phyloP scores from a whole-genome alignment of 2,329 filamentous ascomycete genomes.

The Lachnellula hyalina region DNA sequence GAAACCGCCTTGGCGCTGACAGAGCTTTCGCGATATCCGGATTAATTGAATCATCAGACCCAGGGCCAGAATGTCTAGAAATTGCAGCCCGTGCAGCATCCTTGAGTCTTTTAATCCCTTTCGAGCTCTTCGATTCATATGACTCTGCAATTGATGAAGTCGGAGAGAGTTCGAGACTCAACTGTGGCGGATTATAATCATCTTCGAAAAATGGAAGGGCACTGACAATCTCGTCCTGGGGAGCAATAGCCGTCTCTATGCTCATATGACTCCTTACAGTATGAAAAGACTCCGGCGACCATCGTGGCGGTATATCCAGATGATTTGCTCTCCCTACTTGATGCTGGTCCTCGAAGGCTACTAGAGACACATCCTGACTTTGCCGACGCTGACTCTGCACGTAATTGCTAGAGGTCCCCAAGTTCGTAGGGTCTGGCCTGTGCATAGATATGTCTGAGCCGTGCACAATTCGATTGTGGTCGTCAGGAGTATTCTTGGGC shows the following conservation, averaged over 20 bases:
- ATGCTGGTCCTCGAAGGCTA: conserved; percentile 9
- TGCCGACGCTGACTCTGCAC: conserved; percentile 12
- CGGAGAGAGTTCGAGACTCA: conserved; percentile 4
- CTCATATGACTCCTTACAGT: conserved; percentile 11
- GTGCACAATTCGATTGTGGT: neutral
- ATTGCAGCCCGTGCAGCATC: conserved; percentile 10
- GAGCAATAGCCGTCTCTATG: conserved; percentile 1
- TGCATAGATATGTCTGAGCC: too few relatives aligned
- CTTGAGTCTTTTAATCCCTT: conserved; percentile 12
- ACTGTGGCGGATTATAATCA: conserved; percentile 7
- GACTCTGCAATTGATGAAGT: neutral
- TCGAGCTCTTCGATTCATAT: neutral
- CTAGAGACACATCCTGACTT: conserved; percentile 7
- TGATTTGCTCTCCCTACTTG: conserved; percentile 2
- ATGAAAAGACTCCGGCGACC: conserved; percentile 6
- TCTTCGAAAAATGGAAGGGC: conserved; percentile 10
- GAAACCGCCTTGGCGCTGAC: neutral
- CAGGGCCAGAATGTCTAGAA: conserved; percentile 1
- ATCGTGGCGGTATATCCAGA: neutral
- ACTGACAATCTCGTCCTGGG: neutral
- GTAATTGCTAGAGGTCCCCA: conserved; percentile 2
- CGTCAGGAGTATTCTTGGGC: neutral
- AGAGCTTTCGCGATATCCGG: conserved; percentile 8
- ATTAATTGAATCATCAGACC: conserved; percentile 1
- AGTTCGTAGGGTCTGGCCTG: neutral